Evolutionary conservation across 495 filamentous ascomycete species (phyloP), one percentile per base, ranked within the genome.

Genomic region (Apodospora peruviana): DNA sequence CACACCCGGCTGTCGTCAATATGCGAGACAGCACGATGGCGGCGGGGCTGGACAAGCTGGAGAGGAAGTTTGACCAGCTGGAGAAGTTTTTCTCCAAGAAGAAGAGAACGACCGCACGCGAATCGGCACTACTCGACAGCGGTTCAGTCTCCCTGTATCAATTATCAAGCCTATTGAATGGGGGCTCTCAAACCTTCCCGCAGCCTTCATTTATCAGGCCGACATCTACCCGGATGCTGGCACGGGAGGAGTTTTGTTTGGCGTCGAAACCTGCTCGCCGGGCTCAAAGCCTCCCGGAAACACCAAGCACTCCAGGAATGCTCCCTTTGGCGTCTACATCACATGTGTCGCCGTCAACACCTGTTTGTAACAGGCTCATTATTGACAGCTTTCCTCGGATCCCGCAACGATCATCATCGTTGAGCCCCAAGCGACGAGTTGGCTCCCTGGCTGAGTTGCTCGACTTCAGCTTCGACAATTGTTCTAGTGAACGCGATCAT

Each of bases 161-260:
- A 4, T 24, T 25, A 16, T 12, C 45, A 8, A n/a, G n/a, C n/a
- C n/a, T n/a, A n/a, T n/a, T n/a, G n/a, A n/a, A n/a, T n/a, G n/a
- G n/a, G n/a, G n/a, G n/a, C n/a, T n/a, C 48, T 5, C 53, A 45
- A 25, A 59, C 54, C 11, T 76, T 74, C 43, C 73, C 73, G 8
- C 59, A 66, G 25, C 71, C 73, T 9, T 71, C 73, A 1, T 76
- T 67, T 53, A 69, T 76, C 43, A 55, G 66, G 25, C 73, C 72
- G n/a, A 74, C 64, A 11, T 70, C 70, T 14, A 65, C 54, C 25
- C 64, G 66, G 5, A 76, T 76, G 73, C 50, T 65, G 40, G 71
- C 73, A 7, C 62, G 73, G 18, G 66, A 75, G 21, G 71, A 72
- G 38, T 42, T 59, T 3, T 32, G 53, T 37, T 37, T 58, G 37